Evolutionary conservation across 768 basidiomycete species (phyloP).

Genomic region (Terana coerulea): DNA sequence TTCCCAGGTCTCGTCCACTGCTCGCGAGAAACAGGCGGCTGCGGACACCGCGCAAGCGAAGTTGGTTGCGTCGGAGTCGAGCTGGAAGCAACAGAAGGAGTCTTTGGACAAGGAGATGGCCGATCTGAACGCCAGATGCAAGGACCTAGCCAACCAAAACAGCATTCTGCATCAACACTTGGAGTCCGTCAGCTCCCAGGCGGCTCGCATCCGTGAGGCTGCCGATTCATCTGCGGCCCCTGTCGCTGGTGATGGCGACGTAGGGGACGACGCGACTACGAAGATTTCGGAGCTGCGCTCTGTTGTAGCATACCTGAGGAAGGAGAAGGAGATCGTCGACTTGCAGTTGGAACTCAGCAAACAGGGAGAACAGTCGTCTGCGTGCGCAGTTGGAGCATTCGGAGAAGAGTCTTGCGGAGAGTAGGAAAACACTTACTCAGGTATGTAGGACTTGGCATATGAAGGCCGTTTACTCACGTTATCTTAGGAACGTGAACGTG

Average conservation of each 20-base stretch:
- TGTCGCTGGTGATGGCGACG: conserved; percentile 40
- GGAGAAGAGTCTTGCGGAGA: conserved; percentile 65
- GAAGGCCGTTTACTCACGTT: neutral
- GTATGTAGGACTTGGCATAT: conserved; percentile 33
- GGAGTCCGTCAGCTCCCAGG: conserved; percentile 79
- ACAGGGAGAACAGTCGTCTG: conserved; percentile 68
- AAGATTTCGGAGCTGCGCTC: conserved; percentile 72
- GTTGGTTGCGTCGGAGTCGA: conserved; percentile 62
- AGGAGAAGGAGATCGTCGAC: conserved; percentile 91
- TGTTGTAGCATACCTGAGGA: conserved; percentile 77
- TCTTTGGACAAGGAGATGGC: conserved; percentile 73
- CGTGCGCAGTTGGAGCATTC: conserved; percentile 76
- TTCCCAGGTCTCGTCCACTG: conserved; percentile 42
- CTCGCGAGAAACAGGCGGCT: conserved; percentile 55
- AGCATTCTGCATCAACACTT: conserved; percentile 76
- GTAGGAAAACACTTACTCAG: conserved; percentile 66
- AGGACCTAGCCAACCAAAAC: conserved; percentile 76
- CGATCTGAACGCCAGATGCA: conserved; percentile 68
- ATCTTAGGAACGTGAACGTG: conserved; percentile 74
- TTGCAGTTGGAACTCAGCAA: conserved; percentile 80
- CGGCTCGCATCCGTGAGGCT: conserved; percentile 72
- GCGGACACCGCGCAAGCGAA: conserved; percentile 77
- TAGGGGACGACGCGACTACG: conserved; percentile 49
- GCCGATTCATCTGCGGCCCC: conserved; percentile 48
- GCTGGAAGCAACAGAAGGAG: conserved; percentile 79